Evolutionary conservation across 441 rosid genomes (phyloP).

Genomic region (Populus trichocarpa): DNA sequence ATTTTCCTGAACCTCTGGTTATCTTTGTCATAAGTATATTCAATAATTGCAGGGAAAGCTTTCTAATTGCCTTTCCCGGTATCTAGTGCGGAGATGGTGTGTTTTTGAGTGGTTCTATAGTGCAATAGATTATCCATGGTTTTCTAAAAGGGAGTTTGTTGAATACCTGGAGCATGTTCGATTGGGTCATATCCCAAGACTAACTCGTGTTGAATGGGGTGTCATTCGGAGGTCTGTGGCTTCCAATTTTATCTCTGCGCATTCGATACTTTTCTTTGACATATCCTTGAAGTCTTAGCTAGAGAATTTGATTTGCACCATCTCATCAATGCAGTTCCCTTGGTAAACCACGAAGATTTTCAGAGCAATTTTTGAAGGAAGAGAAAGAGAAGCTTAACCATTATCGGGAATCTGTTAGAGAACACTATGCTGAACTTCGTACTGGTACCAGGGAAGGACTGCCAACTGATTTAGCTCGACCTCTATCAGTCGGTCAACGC

Average conservation of each 20-base stretch:
- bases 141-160: constrained; percentile 90
- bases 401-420: constrained; percentile 90
- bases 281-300: constrained; percentile 10
- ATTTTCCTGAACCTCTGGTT: not conserved
- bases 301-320: constrained; percentile 12
- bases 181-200: constrained; percentile 83
- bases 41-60: constrained; percentile 61
- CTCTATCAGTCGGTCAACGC: constrained; percentile 85
- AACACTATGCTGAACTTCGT: constrained; percentile 81
- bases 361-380: constrained; percentile 74
- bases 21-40: constrained; percentile 13
- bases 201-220: constrained; percentile 98
- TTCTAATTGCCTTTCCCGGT: constrained; percentile 60
- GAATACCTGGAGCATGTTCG: constrained; percentile 95
- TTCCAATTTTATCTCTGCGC: constrained; percentile 20
- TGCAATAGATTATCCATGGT: constrained; percentile 98
- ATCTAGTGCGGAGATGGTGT: constrained; percentile 79
- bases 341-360: constrained; percentile 97
- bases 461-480: constrained; percentile 93
- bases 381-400: constrained; percentile 85
- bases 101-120: constrained; percentile 93
- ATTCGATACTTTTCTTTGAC: not conserved
- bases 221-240: constrained; percentile 78
- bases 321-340: constrained; percentile 70
- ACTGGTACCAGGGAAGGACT: constrained; percentile 85